phyloP scores from a whole-genome alignment of 176 grass and related monocot genomes.

The Otatea glauca region DNA sequence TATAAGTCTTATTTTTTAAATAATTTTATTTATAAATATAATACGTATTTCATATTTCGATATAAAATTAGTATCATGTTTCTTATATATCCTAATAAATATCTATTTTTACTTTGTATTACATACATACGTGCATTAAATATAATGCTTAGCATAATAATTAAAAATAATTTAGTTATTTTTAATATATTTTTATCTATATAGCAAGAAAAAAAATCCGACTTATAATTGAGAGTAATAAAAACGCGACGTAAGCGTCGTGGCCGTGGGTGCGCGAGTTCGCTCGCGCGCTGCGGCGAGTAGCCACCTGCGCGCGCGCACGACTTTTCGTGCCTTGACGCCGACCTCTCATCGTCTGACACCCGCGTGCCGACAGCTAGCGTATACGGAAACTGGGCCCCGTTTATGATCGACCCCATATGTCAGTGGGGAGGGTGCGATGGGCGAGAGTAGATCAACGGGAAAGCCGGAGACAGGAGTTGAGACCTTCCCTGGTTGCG shows the following conservation, averaged over 20 bases:
- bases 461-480: neutral
- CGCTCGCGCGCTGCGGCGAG: slow-evolving; percentile 48
- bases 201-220: too few species aligned
- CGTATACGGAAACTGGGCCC: neutral
- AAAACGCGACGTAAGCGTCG: neutral
- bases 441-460: neutral
- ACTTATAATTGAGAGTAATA: neutral
- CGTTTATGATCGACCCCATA: fast-evolving
- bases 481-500: slow-evolving; percentile 38
- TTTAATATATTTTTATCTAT: too few species aligned
- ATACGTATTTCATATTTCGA: too few species aligned
- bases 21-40: too few species aligned
- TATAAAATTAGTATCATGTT: too few species aligned
- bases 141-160: too few species aligned
- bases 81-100: too few species aligned
- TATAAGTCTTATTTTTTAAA: too few species aligned
- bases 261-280: neutral
- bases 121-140: too few species aligned
- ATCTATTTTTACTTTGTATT: too few species aligned
- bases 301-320: neutral
- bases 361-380: neutral
- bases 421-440: neutral
- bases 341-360: neutral
- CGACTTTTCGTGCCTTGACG: neutral
- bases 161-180: too few species aligned